These are phyloP conservation scores for Solanum pinnatisectum DNA, from an alignment of 257 asterid genomes.

Conservation along the genomic window DNA sequence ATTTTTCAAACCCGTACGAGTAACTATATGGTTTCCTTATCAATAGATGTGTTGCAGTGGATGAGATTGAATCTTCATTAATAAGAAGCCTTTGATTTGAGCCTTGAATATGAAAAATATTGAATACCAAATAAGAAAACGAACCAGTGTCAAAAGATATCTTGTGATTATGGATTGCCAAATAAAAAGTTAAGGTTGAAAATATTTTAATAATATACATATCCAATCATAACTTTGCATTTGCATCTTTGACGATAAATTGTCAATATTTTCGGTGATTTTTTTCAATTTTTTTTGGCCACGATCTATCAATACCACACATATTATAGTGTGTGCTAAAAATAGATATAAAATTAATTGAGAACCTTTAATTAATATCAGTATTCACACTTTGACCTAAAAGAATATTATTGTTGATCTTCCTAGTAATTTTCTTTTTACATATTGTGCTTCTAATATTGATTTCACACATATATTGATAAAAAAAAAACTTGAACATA, in stretches of 20 bases:
- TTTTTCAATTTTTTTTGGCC: accelerated
- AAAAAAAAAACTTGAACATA: neutral
- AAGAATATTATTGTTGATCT: neutral
- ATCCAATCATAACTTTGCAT: neutral
- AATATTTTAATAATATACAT: neutral
- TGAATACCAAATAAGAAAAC: accelerated
- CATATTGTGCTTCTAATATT: neutral
- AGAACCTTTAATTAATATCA: neutral
- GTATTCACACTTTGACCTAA: neutral
- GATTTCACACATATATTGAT: neutral
- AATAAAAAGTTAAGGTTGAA: neutral
- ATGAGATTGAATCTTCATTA: accelerated
- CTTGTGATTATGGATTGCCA: neutral
- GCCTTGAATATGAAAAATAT: too few species aligned
- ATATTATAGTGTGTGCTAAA: neutral
- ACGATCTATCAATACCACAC: neutral
- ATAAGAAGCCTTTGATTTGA: too few species aligned
- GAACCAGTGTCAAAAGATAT: neutral
- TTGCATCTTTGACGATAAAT: neutral
- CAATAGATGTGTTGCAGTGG: accelerated
- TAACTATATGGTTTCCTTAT: neutral
- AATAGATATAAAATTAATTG: neutral
- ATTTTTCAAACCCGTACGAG: neutral
- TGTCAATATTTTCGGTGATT: neutral
- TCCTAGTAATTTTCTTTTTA: neutral